phyloP scores from a whole-genome alignment of 495 filamentous ascomycete genomes.

The Letharia columbiana region DNA sequence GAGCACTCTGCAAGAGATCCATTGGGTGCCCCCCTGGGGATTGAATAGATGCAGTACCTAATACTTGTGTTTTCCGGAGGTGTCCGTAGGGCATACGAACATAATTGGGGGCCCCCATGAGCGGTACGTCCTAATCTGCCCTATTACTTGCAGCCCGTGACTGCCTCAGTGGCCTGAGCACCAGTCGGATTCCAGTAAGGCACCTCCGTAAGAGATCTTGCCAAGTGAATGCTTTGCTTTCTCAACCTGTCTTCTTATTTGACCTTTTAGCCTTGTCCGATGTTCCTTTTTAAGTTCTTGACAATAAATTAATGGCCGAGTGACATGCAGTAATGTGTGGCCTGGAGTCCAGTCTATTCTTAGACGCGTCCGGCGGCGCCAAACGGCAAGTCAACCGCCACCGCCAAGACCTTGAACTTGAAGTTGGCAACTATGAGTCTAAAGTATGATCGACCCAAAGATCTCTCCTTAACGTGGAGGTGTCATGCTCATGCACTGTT shows the following conservation, averaged over 20 bases:
- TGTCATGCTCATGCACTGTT: background rate
- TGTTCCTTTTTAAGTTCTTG: no score
- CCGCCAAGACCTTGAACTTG: no score
- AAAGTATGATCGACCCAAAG: background rate
- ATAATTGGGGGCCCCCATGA: background rate
- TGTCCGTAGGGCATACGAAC: background rate
- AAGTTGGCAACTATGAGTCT: no score
- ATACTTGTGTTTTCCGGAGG: background rate
- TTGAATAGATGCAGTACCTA: background rate
- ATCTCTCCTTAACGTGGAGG: background rate
- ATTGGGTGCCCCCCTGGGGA: background rate
- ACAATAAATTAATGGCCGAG: no score
- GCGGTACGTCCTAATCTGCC: background rate
- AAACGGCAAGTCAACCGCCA: no score
- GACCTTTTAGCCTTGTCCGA: no score
- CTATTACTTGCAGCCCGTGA: background rate
- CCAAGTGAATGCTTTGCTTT: no score
- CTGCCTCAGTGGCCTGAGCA: background rate
- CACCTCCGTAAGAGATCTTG: no score
- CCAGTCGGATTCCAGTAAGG: background rate
- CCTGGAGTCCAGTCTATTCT: no score
- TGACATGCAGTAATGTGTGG: no score
- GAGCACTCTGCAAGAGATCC: background rate
- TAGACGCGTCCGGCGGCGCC: no score
- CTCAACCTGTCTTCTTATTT: no score